Evolutionary conservation across 768 basidiomycete species (phyloP), one percentile per base, ranked within the genome.

Genomic region (Leucocoprinus leucothites): DNA sequence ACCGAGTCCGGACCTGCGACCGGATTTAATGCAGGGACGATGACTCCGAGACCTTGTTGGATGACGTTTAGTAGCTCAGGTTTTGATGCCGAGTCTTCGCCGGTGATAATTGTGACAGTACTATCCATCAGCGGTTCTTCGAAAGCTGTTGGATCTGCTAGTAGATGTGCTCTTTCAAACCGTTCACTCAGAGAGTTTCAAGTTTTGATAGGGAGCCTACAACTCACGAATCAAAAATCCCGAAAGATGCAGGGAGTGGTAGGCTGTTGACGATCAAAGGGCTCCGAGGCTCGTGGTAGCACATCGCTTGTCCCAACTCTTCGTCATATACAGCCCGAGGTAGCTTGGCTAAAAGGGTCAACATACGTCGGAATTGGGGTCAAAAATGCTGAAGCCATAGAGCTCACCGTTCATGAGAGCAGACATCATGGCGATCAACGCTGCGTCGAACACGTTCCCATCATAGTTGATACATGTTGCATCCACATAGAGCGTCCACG

Each of bases 381-480:
- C 41, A 50, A 18, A 44, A 47, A 42, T 11, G 16, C 45, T 9
- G 28, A 54, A 74, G 2, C 5, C 13, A 22, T 18, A 31, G 19
- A 31, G 48, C 89, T 47, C 61, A 96, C 94, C 89, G 58, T 94
- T 92, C 67, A 76, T 80, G 42, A 98, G 73, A 4, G 96, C 94
- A 8, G 89, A 85, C 47, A 94, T 82, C 77, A 95, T 89, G 0
- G 93, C 92, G 19, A 98, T 67, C 9, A 98, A 76, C 0, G 91
- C 80, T 0, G 97, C 93, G 60, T 99, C 97, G 57, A 95, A 93
- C 1, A 80, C 89, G 64, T 98, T 98, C 4, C 97, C 97, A 67
- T 98, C 95, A 65, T 96, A 97, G 71, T 97, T 98, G 60, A 99
- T 91, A 66, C 96, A 98, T 0, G 88, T 91, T 25, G 91, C 84